phyloP scores from a whole-genome alignment of 441 rosid genomes.

The Populus trichocarpa region DNA sequence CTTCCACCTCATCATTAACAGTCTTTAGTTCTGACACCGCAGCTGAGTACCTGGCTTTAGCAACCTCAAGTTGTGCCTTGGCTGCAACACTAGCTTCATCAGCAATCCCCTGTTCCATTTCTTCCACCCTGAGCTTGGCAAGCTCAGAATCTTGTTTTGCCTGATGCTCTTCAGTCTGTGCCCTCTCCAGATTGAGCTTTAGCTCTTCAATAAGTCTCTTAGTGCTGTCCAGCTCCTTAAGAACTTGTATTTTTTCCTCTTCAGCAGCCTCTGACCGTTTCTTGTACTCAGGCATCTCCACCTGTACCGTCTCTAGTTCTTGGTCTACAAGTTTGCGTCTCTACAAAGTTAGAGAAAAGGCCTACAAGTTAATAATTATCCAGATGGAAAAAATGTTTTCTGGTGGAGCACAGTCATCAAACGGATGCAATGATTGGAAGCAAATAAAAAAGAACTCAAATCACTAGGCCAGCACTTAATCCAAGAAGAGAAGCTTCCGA shows the following conservation, averaged over 20 bases:
- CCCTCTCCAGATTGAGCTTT: constrained; percentile 75
- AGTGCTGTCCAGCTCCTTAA: constrained; percentile 68
- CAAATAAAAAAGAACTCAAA: neutral
- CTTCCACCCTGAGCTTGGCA: constrained; percentile 82
- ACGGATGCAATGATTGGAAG: neutral
- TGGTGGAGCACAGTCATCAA: neutral
- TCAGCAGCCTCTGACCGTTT: constrained; percentile 60
- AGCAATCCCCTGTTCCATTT: constrained; percentile 86
- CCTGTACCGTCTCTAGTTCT: constrained; percentile 67
- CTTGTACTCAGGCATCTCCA: constrained; percentile 65
- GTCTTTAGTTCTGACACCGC: constrained; percentile 62
- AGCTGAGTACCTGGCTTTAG: constrained; percentile 66
- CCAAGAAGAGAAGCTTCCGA: neutral
- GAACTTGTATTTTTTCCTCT: constrained; percentile 47
- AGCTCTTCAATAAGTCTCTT: constrained; percentile 81
- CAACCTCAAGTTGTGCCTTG: constrained; percentile 89
- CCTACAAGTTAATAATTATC: neutral
- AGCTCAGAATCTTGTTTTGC: constrained; percentile 94
- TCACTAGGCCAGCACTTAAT: neutral
- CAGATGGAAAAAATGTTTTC: neutral
- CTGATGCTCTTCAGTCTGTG: constrained; percentile 84
- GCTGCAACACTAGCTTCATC: constrained; percentile 92
- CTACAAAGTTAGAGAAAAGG: constrained; percentile 32
- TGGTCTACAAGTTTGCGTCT: constrained; percentile 69
- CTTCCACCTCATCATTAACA: constrained; percentile 63